Evolutionary conservation across 176 grass and related monocot species (phyloP).

Genomic region (Oryza glumipatula): DNA sequence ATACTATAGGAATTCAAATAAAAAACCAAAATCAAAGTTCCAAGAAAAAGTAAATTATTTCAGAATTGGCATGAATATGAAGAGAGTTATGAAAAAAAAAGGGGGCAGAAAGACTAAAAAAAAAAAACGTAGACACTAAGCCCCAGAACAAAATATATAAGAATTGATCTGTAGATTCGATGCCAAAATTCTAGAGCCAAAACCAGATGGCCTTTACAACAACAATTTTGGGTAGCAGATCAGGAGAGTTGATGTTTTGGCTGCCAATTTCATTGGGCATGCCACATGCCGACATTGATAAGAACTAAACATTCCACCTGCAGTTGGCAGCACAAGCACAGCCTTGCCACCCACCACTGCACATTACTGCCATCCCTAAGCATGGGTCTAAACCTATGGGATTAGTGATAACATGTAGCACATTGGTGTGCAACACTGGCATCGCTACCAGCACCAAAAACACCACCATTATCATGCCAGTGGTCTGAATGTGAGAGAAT

Average conservation of each 20-base stretch:
- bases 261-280: conserved; percentile 2
- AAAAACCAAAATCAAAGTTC: background rate
- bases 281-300: background rate
- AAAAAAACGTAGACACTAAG: background rate
- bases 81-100: background rate
- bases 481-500: background rate
- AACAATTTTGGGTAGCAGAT: background rate
- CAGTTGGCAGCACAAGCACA: background rate
- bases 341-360: background rate
- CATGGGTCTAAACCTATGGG: background rate
- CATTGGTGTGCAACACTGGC: background rate
- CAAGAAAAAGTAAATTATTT: conserved; percentile 22
- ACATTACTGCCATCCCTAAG: background rate
- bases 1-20: background rate
- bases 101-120: background rate
- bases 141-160: background rate
- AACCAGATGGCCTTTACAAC: background rate
- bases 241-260: background rate
- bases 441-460: background rate
- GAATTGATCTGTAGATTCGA: background rate
- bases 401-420: background rate
- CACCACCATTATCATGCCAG: background rate
- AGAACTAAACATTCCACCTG: conserved; percentile 6
- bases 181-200: background rate
- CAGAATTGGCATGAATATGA: conserved; percentile 4